Base-by-base conservation (phyloP, 805 yeast species). In the Ogataea trehaloabstinens region DNA sequence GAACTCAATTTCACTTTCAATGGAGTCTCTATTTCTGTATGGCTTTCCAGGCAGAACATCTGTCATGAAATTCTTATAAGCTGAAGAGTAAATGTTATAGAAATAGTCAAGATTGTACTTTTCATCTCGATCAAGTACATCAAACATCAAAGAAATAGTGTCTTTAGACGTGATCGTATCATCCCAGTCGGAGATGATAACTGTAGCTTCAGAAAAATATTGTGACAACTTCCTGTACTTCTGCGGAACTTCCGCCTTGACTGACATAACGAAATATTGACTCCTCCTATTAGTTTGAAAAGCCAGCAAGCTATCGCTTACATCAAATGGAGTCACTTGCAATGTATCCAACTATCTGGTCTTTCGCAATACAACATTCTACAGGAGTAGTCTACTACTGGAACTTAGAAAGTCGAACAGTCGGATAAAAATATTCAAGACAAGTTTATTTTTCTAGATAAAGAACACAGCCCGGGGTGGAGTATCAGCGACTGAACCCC, bases 181-280 rank as follows among this genome's bases (percentile, higher is more conserved):
- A 53, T 81, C 88, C 80, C 84, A 81, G 48, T 81, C 88, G 3
- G 73, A 57, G 2, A 79, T 65, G 8, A 79, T 45, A 12, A 46
- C 34, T 13, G 34, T 28, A 4, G 45, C 31, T 2, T 38, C 45
- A 21, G 24, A 30, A 20, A 52, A 42, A 16, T 40, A 31, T 18
- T 40, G 39, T 1, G 51, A 37, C 7, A 52, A 31, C 5, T 30
- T 24, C 10, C 40, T 44, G 31, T 44, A 49, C 20, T n/a, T n/a
- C n/a, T n/a, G n/a, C n/a, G n/a, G n/a, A n/a, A n/a, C n/a, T n/a
- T n/a, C n/a, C n/a, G n/a, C n/a, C n/a, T n/a, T n/a, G n/a, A n/a
- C n/a, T n/a, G n/a, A n/a, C n/a, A n/a, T n/a, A n/a, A n/a, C n/a
- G n/a, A n/a, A n/a, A n/a, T n/a, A n/a, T n/a, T n/a, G n/a, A n/a